Conservation (phyloP, 495 filamentous ascomycete species). For the Lindgomyces ingoldianus region DNA sequence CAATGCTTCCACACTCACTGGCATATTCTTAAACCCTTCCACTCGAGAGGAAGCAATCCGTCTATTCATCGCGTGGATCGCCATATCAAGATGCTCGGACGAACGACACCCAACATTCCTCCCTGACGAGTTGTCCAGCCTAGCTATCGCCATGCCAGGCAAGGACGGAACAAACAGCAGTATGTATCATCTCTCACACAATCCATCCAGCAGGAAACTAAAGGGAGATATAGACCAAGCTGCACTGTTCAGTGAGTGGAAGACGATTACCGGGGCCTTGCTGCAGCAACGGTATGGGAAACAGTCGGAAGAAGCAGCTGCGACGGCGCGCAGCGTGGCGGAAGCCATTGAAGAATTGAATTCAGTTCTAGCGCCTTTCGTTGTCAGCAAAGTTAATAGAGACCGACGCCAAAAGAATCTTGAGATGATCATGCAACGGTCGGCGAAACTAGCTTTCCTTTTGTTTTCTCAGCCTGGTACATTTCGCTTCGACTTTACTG, state of each 20-base stretch:
- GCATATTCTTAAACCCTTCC: not conserved
- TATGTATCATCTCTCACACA: not conserved
- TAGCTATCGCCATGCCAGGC: not conserved
- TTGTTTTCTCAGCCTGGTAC: slow-evolving; percentile 44
- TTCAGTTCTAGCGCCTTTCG: slow-evolving; percentile 34
- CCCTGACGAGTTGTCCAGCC: slow-evolving; percentile 1
- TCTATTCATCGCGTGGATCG: slow-evolving; percentile 36
- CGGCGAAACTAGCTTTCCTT: slow-evolving; percentile 40
- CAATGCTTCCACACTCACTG: not conserved
- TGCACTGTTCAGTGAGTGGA: slow-evolving; percentile 40
- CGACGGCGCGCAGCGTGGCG: slow-evolving; percentile 11
- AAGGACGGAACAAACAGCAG: slow-evolving; percentile 4
- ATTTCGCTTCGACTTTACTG: slow-evolving; percentile 38
- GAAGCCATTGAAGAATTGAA: slow-evolving; percentile 25
- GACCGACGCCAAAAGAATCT: slow-evolving; percentile 36
- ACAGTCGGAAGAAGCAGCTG: slow-evolving; percentile 5
- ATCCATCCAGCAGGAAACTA: not conserved
- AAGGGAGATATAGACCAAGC: slow-evolving; percentile 9
- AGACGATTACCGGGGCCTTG: slow-evolving; percentile 36
- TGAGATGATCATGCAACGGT: slow-evolving; percentile 37
- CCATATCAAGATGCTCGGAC: slow-evolving; percentile 34
- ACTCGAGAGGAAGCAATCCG: slow-evolving; percentile 22
- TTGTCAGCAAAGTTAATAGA: slow-evolving; percentile 13
- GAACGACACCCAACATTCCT: slow-evolving; percentile 5
- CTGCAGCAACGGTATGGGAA: slow-evolving; percentile 34